Conservation (phyloP, 495 filamentous ascomycete species). For the Penicillium paradoxum region DNA sequence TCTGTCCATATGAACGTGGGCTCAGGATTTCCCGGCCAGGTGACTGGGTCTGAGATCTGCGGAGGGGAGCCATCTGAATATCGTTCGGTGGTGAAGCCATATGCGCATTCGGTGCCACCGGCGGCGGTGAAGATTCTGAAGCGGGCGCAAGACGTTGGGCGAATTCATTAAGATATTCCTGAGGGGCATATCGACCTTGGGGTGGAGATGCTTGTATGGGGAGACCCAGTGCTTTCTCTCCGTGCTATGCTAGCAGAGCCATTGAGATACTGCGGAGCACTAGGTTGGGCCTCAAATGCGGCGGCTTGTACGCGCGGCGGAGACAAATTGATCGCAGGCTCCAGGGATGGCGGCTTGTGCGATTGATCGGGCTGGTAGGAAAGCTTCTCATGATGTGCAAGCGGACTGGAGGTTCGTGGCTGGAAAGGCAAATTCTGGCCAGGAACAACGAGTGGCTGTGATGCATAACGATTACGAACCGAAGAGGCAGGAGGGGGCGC, state of each 20-base stretch:
- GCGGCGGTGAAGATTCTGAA: slow-evolving; percentile 31
- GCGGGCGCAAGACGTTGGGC: slow-evolving; percentile 43
- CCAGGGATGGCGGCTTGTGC: slow-evolving; percentile 24
- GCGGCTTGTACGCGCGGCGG: slow-evolving; percentile 15
- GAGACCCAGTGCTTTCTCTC: slow-evolving; percentile 6
- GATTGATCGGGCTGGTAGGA: slow-evolving; percentile 34
- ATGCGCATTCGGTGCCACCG: slow-evolving; percentile 31
- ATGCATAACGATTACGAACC: slow-evolving; percentile 45
- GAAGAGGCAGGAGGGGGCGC: slow-evolving; percentile 41
- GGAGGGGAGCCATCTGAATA: slow-evolving; percentile 48
- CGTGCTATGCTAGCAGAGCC: background rate
- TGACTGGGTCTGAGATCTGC: slow-evolving; percentile 81
- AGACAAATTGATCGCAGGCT: slow-evolving; percentile 25
- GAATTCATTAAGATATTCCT: slow-evolving; percentile 51
- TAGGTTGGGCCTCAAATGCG: slow-evolving; percentile 12
- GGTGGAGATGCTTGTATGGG: slow-evolving; percentile 25
- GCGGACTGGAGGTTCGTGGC: slow-evolving; percentile 78
- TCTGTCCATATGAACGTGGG: slow-evolving; percentile 42
- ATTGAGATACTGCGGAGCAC: slow-evolving; percentile 10
- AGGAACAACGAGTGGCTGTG: slow-evolving; percentile 45
- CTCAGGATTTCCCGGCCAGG: slow-evolving; percentile 57
- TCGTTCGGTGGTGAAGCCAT: slow-evolving; percentile 22
- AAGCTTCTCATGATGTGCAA: slow-evolving; percentile 58
- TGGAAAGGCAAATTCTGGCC: slow-evolving; percentile 60
- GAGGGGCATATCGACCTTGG: slow-evolving; percentile 37